These are phyloP conservation scores for Psilocybe cubensis DNA, from an alignment of 768 basidiomycete species.

Conservation along the genomic window DNA sequence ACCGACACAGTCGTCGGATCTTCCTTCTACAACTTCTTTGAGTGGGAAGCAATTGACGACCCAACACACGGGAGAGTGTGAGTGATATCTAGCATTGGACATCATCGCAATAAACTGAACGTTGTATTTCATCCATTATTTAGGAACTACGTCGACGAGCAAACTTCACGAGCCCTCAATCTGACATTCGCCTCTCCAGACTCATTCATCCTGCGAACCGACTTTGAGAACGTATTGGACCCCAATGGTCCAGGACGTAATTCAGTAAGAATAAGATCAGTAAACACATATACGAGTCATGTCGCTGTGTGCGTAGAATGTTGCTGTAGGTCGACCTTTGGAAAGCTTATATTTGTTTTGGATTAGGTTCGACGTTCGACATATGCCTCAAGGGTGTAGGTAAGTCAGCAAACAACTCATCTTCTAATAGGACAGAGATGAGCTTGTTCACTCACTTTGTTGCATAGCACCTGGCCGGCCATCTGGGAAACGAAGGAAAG, in stretches of 20 bases:
- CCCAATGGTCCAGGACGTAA: slow-evolving; percentile 51
- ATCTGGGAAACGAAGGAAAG: slow-evolving; percentile 52
- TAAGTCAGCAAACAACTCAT: slow-evolving; percentile 15
- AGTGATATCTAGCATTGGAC: slow-evolving; percentile 19
- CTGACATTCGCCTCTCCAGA: slow-evolving; percentile 53
- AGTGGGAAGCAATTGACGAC: slow-evolving; percentile 51
- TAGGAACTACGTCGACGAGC: slow-evolving; percentile 43
- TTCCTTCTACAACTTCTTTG: slow-evolving; percentile 54
- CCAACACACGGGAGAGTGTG: slow-evolving; percentile 68
- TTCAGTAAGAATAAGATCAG: slow-evolving; percentile 55
- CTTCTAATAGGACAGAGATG: background rate
- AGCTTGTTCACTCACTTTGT: background rate
- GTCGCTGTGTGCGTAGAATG: slow-evolving; percentile 48
- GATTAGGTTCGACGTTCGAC: slow-evolving; percentile 35
- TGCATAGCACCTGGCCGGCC: slow-evolving; percentile 44
- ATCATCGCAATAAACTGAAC: background rate
- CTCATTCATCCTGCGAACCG: slow-evolving; percentile 57
- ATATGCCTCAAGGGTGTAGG: slow-evolving; percentile 38
- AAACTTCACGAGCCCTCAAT: slow-evolving; percentile 47
- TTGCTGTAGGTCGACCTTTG: background rate
- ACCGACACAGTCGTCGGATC: slow-evolving; percentile 45
- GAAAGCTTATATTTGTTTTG: background rate
- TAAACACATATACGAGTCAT: slow-evolving; percentile 52
- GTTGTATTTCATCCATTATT: background rate
- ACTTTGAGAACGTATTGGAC: slow-evolving; percentile 46